These are phyloP conservation scores for Cladosporium cucumerinum DNA, from an alignment of 2,329 filamentous ascomycete genomes.

Conservation along the genomic window DNA sequence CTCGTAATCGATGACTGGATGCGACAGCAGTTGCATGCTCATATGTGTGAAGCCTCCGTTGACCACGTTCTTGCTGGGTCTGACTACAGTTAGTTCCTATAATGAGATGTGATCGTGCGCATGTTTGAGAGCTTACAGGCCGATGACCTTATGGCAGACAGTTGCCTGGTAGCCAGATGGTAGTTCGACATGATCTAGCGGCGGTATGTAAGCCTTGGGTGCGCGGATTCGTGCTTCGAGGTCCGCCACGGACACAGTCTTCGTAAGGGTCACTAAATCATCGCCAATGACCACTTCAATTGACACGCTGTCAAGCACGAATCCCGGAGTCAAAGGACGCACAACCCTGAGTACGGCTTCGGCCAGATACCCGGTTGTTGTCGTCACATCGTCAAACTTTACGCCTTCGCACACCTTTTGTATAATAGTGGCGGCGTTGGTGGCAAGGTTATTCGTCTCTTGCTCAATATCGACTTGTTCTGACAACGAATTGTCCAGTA, in stretches of 20 bases:
- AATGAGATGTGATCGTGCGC: neutral
- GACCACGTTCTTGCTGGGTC: neutral
- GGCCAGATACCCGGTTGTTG: conserved; percentile 9
- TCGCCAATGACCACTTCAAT: neutral
- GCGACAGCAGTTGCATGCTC: neutral
- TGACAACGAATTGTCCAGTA: neutral
- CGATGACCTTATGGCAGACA: too few species aligned
- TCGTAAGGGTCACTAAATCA: neutral
- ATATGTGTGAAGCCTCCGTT: neutral
- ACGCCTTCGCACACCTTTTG: neutral
- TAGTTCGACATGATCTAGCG: neutral
- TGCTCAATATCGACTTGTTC: neutral
- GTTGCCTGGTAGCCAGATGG: neutral
- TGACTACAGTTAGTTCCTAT: neutral
- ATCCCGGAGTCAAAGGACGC: neutral
- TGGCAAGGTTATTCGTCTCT: neutral
- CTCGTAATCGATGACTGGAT: neutral
- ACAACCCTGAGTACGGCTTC: conserved; percentile 30
- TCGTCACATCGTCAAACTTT: neutral
- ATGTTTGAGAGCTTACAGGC: neutral
- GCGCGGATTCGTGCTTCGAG: neutral
- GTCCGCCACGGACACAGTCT: neutral
- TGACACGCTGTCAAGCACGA: neutral
- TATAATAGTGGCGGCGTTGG: neutral
- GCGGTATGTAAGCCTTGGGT: neutral